phyloP scores from a whole-genome alignment of 495 filamentous ascomycete genomes.

The Xylaria intraflava region DNA sequence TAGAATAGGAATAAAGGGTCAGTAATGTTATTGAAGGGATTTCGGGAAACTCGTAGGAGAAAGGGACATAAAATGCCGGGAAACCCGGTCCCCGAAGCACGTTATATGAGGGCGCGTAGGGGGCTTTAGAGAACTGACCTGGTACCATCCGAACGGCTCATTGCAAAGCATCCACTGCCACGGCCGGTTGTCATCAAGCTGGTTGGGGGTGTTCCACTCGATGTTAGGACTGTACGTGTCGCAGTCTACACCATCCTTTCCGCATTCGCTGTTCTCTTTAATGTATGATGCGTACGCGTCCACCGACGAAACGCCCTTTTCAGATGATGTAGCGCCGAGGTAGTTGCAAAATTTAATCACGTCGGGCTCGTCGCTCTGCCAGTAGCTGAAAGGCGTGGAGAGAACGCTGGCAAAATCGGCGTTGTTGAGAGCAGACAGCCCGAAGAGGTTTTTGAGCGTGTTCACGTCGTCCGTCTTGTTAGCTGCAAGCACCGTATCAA shows the following conservation, averaged over 20 bases:
- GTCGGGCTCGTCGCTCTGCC: slow-evolving; percentile 39
- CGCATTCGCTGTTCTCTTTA: slow-evolving; percentile 32
- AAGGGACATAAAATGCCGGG: no score
- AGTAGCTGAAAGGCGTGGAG: slow-evolving; percentile 42
- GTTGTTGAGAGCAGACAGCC: slow-evolving; percentile 21
- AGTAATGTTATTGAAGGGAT: not conserved
- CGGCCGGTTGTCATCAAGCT: slow-evolving; percentile 27
- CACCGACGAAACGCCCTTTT: slow-evolving; percentile 44
- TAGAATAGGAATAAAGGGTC: not conserved
- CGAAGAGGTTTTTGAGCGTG: slow-evolving; percentile 41
- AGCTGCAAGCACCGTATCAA: slow-evolving; percentile 33
- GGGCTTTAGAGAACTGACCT: not conserved
- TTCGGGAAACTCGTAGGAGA: not conserved
- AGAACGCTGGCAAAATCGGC: slow-evolving; percentile 23
- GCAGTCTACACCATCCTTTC: slow-evolving; percentile 38
- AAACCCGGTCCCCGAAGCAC: no score
- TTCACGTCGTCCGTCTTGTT: slow-evolving; percentile 28
- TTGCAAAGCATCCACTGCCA: slow-evolving; percentile 39
- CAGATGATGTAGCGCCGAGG: not conserved
- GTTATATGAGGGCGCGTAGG: no score
- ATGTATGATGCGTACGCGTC: slow-evolving; percentile 44
- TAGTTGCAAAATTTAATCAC: slow-evolving; percentile 42
- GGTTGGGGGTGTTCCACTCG: slow-evolving; percentile 31
- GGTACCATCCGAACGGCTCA: slow-evolving; percentile 1
- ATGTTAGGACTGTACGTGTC: slow-evolving; percentile 31